Base-by-base conservation (phyloP, 1,284 basidiomycete species). In the Austropuccinia psidii region DNA sequence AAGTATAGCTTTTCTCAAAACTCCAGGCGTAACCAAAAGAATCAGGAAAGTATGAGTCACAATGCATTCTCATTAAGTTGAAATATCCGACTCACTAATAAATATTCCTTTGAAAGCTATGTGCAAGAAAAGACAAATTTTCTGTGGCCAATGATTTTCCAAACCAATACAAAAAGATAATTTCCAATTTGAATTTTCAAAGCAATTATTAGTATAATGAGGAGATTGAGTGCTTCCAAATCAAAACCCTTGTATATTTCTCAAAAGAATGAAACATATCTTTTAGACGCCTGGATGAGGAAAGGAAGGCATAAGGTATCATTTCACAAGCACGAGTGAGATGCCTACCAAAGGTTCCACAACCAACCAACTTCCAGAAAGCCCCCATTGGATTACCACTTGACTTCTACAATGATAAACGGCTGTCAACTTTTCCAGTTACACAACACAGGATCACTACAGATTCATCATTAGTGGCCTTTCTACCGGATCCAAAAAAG, bases 331-430 rank as follows among this genome's bases (percentile, higher is more conserved):
- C 6, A 24, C 17, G 17, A 54, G 39, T 15, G 29, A 8, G 2
- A 29, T 27, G 1, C 60, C 27, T 4, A 24, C 13, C 19, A 3
- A 21, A 52, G 69, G 27, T 2, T 50, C 1, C 5, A 60, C 6
- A 43, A 50, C 33, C n/a, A 62, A n/a, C 58, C 69, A 1, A 31
- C 5, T 54, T 54, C 15, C 24, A 27, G 3, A 62, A 61, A 57
- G 68, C 60, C 1, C 69, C 69, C 39, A 29, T 43, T 33, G 4
- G 24, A 27, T 29, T 73, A 17, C 69, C 69, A 2, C 8, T 73
- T 21, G 69, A 73, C 21, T 73, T 72, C n/a, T 72, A 62, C 21
- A 2, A 41, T 47, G 31, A 13, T 21, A 33, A 52, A 31, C 52
- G 58, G 69, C 4, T 61, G 2, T 35, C 7, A 41, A 24, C 31